Percentiles rank a stretch among this genome's conserved stretches.
These are phyloP conservation scores for Pseudofabraea citricarpa DNA, from an alignment of 2,329 filamentous ascomycete genomes.

Conservation along the genomic window DNA sequence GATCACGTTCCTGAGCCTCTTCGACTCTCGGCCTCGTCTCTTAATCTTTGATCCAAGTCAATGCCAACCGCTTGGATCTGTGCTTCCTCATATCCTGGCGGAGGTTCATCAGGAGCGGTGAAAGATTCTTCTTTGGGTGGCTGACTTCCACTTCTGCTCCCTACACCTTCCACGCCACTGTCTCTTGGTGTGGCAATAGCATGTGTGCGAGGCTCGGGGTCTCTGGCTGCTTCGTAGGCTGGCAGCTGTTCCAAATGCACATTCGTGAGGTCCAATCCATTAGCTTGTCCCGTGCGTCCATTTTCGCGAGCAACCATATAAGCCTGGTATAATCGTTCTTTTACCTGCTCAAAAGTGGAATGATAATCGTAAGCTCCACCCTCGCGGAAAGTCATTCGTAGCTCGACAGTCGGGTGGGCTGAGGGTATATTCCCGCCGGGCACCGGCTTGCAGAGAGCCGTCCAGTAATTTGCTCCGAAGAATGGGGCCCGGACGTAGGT, in stretches of 20 bases:
- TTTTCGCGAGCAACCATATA: constrained; percentile 69
- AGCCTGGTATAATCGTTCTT: constrained; percentile 76
- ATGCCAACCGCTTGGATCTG: constrained; percentile 64
- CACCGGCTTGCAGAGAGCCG: constrained; percentile 73
- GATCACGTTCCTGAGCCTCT: no score
- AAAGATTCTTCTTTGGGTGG: constrained; percentile 8
- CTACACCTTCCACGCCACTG: constrained; percentile 12
- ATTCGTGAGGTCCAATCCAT: constrained; percentile 53
- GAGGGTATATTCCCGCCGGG: constrained; percentile 77
- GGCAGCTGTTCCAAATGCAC: constrained; percentile 84
- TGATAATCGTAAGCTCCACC: constrained; percentile 94
- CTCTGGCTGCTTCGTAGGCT: constrained; percentile 64
- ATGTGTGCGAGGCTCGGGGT: constrained; percentile 14
- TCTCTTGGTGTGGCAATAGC: constrained; percentile 18
- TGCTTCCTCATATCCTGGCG: constrained; percentile 87
- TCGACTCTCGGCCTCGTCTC: constrained; percentile 62
- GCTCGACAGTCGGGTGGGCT: constrained; percentile 66
- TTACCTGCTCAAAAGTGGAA: constrained; percentile 74
- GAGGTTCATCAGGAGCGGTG: constrained; percentile 64
- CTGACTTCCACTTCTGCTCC: constrained; percentile 7
- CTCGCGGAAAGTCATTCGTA: constrained; percentile 88
- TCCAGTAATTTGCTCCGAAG: constrained; percentile 91
- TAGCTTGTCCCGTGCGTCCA: constrained; percentile 44
- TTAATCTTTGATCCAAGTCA: constrained; percentile 63
- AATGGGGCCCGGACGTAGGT: constrained; percentile 82